Conservation (phyloP, 228 moss, liverwort and hornwort genomes). For the Sphagnum magellanicum region DNA sequence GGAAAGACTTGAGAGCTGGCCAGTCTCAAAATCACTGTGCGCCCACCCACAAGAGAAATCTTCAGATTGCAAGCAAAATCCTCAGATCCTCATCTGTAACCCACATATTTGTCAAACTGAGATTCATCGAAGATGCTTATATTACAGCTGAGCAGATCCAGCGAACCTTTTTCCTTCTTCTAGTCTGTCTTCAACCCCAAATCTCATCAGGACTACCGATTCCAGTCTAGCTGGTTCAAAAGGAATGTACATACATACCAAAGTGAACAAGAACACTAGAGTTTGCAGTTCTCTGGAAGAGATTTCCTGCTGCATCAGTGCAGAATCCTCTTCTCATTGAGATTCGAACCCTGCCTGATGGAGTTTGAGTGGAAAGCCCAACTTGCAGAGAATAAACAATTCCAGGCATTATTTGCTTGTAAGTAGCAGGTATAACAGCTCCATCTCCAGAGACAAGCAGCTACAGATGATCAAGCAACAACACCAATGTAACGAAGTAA, state of each 20-base stretch:
- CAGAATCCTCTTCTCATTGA: constrained; percentile 39
- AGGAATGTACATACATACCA: constrained; percentile 23
- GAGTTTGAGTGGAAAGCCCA: constrained; percentile 39
- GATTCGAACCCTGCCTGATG: constrained; percentile 43
- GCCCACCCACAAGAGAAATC: not conserved
- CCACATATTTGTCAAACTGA: not conserved
- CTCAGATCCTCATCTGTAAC: not conserved
- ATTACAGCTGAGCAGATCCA: not conserved
- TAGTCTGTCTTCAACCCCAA: too few relatives aligned
- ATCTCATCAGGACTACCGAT: too few relatives aligned
- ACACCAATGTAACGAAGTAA: not conserved
- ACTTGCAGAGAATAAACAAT: constrained; percentile 57
- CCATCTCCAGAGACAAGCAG: constrained; percentile 71
- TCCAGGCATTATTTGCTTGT: constrained; percentile 27
- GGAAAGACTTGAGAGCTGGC: too few relatives aligned
- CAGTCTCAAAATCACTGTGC: not conserved
- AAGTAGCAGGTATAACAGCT: constrained; percentile 46
- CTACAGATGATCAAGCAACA: constrained; percentile 17
- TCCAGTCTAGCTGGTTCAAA: too few relatives aligned
- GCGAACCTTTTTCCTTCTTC: too few relatives aligned
- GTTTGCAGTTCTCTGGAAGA: constrained; percentile 35
- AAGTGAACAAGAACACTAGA: constrained; percentile 53
- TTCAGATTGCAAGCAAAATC: not conserved
- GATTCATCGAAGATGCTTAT: not conserved
- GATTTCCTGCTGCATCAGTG: constrained; percentile 67